Conservation (phyloP, 2,329 filamentous ascomycete genomes). For the Sarocladium strictum region DNA sequence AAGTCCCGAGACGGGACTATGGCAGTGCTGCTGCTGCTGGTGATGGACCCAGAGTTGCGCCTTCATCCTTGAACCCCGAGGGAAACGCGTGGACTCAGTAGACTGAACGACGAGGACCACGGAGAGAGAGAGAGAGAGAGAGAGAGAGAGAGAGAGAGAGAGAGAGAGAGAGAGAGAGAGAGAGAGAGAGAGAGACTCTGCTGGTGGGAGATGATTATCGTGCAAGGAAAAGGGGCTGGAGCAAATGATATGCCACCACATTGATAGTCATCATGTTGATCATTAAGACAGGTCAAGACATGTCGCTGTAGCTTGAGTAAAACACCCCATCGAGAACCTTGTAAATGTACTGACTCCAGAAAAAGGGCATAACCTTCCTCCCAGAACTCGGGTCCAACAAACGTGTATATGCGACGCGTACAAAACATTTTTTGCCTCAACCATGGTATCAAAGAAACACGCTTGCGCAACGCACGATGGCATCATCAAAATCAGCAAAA, state of each 20-base stretch:
- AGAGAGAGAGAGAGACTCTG: too few relatives aligned
- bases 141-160: not conserved
- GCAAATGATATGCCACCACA: too few relatives aligned
- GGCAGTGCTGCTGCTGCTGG: not conserved
- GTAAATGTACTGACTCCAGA: too few relatives aligned
- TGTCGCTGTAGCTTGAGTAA: too few relatives aligned
- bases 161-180: not conserved
- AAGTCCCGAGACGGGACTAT: slow-evolving; percentile 10
- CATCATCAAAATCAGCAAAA: not conserved
- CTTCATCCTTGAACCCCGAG: slow-evolving; percentile 17
- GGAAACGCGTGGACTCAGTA: slow-evolving; percentile 20
- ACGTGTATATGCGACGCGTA: too few relatives aligned
- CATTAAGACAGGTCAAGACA: too few relatives aligned
- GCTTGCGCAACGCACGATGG: not conserved
- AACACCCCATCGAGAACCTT: too few relatives aligned
- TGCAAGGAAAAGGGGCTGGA: too few relatives aligned
- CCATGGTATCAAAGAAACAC: slow-evolving; percentile 8
- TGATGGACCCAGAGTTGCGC: slow-evolving; percentile 20
- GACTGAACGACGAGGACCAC: not conserved
- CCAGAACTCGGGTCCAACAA: too few relatives aligned
- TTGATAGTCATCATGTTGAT: too few relatives aligned
- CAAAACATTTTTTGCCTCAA: not conserved
- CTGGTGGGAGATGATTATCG: too few relatives aligned
- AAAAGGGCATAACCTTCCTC: too few relatives aligned
- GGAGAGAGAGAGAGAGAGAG: not conserved